Evolutionary conservation across 441 rosid genomes (phyloP).

Genomic region (Flueggea neowawraea): DNA sequence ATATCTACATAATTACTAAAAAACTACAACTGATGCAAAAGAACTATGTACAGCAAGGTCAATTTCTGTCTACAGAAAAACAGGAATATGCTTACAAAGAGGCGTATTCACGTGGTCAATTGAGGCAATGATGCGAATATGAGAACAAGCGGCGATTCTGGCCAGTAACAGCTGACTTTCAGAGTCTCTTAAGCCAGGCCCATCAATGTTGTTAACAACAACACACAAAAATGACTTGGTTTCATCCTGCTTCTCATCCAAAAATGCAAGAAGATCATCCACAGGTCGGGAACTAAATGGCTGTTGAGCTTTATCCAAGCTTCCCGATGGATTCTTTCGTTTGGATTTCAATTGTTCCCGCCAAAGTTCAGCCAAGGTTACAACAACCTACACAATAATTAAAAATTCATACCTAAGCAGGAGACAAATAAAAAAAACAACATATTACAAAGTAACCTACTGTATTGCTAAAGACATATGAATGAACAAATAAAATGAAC

Average conservation of each 20-base stretch:
- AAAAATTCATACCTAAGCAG: neutral
- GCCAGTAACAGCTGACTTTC: slow-evolving; percentile 62
- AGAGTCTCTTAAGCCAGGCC: slow-evolving; percentile 73
- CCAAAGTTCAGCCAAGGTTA: slow-evolving; percentile 63
- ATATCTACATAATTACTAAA: too few species aligned
- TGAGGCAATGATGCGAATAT: slow-evolving; percentile 75
- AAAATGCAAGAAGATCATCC: slow-evolving; percentile 70
- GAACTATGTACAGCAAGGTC: neutral
- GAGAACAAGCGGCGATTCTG: slow-evolving; percentile 61
- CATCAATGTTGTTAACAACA: slow-evolving; percentile 86
- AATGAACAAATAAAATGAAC: neutral
- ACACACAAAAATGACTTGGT: slow-evolving; percentile 56
- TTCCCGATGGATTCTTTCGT: slow-evolving; percentile 29
- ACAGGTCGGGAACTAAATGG: slow-evolving; percentile 59
- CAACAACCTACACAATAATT: slow-evolving; percentile 42
- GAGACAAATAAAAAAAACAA: neutral
- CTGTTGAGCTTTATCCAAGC: slow-evolving; percentile 44
- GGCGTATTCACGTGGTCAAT: slow-evolving; percentile 91
- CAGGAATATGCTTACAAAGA: slow-evolving; percentile 53
- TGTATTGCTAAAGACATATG: neutral
- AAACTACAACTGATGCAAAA: neutral
- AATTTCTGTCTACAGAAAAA: neutral
- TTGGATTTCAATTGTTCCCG: slow-evolving; percentile 58
- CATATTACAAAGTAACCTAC: neutral
- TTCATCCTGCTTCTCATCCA: slow-evolving; percentile 44